A percentile compares a stretch with the other conserved stretches of the same genome.
Conservation (phyloP, 805 yeast genomes). For the Candida odintsovae region DNA sequence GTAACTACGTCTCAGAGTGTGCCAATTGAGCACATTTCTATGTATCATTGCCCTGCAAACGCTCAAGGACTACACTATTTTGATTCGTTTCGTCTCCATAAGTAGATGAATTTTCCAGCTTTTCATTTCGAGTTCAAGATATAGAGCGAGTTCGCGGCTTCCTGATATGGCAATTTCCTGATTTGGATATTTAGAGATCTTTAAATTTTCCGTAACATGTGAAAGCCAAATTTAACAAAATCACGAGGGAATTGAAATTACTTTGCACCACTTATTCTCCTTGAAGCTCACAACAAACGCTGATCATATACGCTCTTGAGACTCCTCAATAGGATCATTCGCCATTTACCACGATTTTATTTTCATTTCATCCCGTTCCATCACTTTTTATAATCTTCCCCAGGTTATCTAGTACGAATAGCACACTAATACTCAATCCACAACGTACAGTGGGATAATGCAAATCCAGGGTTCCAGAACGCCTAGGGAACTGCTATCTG, state of each 20-base stretch:
- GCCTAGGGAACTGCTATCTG: neutral
- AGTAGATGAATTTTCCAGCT: neutral
- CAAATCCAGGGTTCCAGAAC: neutral
- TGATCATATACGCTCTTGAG: no score
- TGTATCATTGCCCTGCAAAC: neutral
- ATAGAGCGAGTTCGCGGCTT: neutral
- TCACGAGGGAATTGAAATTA: neutral
- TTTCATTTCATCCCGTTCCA: no score
- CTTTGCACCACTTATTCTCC: neutral
- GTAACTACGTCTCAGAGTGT: neutral
- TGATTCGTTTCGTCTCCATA: neutral
- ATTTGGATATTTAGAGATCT: neutral
- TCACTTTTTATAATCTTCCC: neutral
- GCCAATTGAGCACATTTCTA: neutral
- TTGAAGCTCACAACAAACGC: no score
- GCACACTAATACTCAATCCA: neutral
- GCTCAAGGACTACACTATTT: neutral
- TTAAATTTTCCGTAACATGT: constrained; percentile 1
- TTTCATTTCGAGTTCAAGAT: neutral
- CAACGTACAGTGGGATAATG: neutral
- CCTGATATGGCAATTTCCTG: neutral
- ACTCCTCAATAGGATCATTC: no score
- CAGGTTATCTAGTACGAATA: neutral
- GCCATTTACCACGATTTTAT: no score
- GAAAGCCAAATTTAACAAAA: neutral